Base-by-base conservation (phyloP, 352 stramenopile genomes). In the Pythium dissotocum region DNA sequence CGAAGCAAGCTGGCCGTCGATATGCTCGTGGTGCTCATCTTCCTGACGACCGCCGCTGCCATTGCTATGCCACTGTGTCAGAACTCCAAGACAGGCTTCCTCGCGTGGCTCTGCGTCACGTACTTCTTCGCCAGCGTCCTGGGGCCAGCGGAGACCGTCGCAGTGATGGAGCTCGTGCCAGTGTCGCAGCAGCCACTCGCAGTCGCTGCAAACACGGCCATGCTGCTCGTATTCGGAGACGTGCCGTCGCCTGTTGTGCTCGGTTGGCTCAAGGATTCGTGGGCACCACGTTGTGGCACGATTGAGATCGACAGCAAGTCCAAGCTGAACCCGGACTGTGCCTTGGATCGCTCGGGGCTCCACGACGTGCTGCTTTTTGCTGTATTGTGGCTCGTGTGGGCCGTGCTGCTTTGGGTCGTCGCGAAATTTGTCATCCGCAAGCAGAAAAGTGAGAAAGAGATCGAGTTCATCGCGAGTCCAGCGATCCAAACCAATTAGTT, bases 221-320 rank as follows among this genome's bases (percentile, higher is more conserved):
- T 97, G 33, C 95, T 98, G 56, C 95, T 98, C 76, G 76, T 87
- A 9, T 75, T 98, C 8, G 96, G 96, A 6, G 96, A 99, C 76
- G 96, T 99, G 12, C 95, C 96, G 24, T 92, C 90, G 10, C 96
- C 96, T 6, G 90, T 98, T 51, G 79, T 98, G 48, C 74, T 99
- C 30, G 96, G 96, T 18, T 80, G 73, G 65, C 81, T 99, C 61
- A 98, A 98, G 78, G 96, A 98, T 69, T 63, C 77, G 28, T 90
- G 95, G 73, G 94, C 95, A 18, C 95, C 96, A 7, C 73, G 79
- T 42, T 98, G 94, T 63, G 83, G 82, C 44, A 91, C 81, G 6
- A 70, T 94, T 40, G 86, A 89, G 59, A 81, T 85, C 21, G 74
- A 87, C 70, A 81, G 78, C 53, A 67, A 82, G 56, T 70, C 83